Percentiles rank a stretch among this genome's conserved stretches.
These are phyloP conservation scores for Fusarium foetens DNA, from an alignment of 2,329 filamentous ascomycete species.

Conservation along the genomic window DNA sequence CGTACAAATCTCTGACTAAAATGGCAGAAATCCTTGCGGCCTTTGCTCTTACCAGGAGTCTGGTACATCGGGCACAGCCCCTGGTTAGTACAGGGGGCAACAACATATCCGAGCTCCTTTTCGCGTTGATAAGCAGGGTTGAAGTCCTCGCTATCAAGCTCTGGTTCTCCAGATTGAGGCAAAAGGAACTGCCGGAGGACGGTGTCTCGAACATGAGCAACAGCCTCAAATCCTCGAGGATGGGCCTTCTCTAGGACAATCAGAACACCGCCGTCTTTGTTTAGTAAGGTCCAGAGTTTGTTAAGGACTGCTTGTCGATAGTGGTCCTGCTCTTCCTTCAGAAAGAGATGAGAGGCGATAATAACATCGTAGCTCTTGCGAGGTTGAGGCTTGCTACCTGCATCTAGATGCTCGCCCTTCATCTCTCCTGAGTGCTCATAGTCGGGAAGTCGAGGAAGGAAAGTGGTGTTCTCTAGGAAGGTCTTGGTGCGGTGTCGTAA, in stretches of 20 bases:
- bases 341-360: constrained; percentile 85
- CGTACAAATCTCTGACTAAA: constrained; percentile 91
- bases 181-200: constrained; percentile 80
- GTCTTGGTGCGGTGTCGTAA: constrained; percentile 79
- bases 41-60: constrained; percentile 72
- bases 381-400: constrained; percentile 62
- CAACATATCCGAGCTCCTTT: constrained; percentile 70
- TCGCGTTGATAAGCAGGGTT: constrained; percentile 54
- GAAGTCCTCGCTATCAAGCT: constrained; percentile 50
- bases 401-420: constrained; percentile 68
- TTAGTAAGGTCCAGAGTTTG: constrained; percentile 89
- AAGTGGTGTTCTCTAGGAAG: constrained; percentile 88
- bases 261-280: constrained; percentile 85
- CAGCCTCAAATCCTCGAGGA: constrained; percentile 89
- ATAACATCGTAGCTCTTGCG: constrained; percentile 90
- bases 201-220: constrained; percentile 84
- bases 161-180: constrained; percentile 53
- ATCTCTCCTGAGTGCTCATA: constrained; percentile 75
- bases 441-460: constrained; percentile 91
- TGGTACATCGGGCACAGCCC: constrained; percentile 88
- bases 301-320: constrained; percentile 82
- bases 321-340: constrained; percentile 79
- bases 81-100: constrained; percentile 90
- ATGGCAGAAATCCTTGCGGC: constrained; percentile 89
- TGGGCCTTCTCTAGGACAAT: constrained; percentile 92